phyloP scores from a whole-genome alignment of 2,329 filamentous ascomycete genomes.

The Colletotrichum orchidophilum region DNA sequence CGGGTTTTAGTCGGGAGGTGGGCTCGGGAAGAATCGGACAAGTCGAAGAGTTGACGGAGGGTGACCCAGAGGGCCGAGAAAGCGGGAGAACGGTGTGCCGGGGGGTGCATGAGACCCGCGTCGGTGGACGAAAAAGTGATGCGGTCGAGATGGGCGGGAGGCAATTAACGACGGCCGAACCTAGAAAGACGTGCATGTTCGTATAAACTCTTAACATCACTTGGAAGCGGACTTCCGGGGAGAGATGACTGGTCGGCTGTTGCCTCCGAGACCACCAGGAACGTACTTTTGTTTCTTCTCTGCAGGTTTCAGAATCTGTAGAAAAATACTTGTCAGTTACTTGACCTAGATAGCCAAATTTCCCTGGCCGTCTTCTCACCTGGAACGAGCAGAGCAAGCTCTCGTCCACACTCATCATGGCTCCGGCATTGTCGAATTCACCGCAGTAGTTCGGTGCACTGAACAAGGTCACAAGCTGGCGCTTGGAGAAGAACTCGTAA shows the following conservation, averaged over 20 bases:
- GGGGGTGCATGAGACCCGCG: constrained; percentile 11
- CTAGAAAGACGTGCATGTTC: constrained; percentile 82
- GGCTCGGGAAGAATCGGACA: constrained; percentile 33
- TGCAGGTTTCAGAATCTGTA: constrained; percentile 95
- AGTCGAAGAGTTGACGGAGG: constrained; percentile 27
- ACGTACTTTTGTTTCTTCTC: constrained; percentile 99
- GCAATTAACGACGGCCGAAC: constrained; percentile 91
- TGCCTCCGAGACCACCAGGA: constrained; percentile 75
- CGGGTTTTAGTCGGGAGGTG: constrained; percentile 33
- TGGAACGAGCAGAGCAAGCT: constrained; percentile 99
- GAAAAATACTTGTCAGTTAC: constrained; percentile 22
- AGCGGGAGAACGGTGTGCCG: constrained; percentile 18
- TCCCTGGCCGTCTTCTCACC: constrained; percentile 58
- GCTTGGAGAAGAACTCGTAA: constrained; percentile 99
- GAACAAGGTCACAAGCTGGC: constrained; percentile 96
- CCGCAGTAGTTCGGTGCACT: constrained; percentile 99
- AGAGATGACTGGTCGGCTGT: constrained; percentile 73
- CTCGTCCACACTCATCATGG: constrained; percentile 99
- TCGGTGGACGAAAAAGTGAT: constrained; percentile 17
- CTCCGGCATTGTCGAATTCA: constrained; percentile 98
- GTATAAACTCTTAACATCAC: constrained; percentile 75
- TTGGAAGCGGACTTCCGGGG: constrained; percentile 73
- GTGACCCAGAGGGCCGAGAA: constrained; percentile 13
- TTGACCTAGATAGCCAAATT: neutral
- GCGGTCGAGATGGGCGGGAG: constrained; percentile 31